Conservation (phyloP, 257 asterid genomes). For the Solanum microdontum region DNA sequence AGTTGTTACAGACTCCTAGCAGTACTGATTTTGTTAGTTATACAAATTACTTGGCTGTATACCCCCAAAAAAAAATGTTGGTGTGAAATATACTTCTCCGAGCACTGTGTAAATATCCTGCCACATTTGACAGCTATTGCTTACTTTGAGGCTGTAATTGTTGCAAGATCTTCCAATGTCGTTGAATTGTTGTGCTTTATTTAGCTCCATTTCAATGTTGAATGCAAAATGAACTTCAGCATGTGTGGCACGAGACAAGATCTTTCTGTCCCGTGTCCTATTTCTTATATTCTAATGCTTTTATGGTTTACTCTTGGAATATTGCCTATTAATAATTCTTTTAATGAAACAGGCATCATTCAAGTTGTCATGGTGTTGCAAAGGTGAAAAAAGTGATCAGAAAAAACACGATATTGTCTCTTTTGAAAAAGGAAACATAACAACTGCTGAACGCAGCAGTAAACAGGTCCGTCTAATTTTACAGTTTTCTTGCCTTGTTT, state of each 20-base stretch:
- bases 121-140: background rate
- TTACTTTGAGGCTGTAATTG: background rate
- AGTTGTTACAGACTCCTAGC: background rate
- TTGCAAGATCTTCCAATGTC: background rate
- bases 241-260: background rate
- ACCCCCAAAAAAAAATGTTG: too few species aligned
- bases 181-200: background rate
- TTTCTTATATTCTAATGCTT: background rate
- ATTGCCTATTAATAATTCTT: background rate
- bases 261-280: background rate
- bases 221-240: background rate
- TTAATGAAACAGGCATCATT: slow-evolving; percentile 65
- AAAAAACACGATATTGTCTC: slow-evolving; percentile 92
- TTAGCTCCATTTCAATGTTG: background rate
- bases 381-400: slow-evolving; percentile 82
- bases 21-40: background rate
- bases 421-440: slow-evolving; percentile 87
- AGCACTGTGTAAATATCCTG: background rate
- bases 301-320: background rate
- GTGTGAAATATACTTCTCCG: background rate
- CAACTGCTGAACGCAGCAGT: slow-evolving; percentile 92
- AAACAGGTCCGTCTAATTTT: slow-evolving; percentile 47
- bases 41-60: background rate
- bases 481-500: background rate
- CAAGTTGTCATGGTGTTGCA: slow-evolving; percentile 88